Conservation (phyloP, 2,329 filamentous ascomycete genomes). For the Diaporthe nobilis region DNA sequence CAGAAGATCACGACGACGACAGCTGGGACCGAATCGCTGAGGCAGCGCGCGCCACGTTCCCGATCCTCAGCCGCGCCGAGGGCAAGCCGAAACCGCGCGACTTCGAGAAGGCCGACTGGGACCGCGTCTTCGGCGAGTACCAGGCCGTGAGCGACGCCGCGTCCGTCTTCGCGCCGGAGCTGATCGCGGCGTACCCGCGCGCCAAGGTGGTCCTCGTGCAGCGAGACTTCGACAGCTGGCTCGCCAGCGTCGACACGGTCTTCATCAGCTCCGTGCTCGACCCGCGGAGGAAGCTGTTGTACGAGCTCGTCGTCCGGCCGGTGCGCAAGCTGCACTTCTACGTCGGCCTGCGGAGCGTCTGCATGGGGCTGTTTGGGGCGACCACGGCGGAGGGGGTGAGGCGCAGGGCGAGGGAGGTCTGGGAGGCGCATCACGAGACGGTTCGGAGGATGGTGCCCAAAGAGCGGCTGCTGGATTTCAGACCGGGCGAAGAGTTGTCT, state of each 20-base stretch:
- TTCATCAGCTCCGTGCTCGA: conserved; percentile 44
- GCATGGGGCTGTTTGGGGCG: conserved; percentile 77
- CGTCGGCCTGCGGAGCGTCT: conserved; percentile 72
- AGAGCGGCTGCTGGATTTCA: conserved; percentile 42
- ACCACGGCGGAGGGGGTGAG: conserved; percentile 75
- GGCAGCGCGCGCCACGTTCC: conserved; percentile 4
- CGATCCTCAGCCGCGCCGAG: neutral
- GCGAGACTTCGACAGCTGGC: conserved; percentile 75
- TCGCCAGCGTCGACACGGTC: conserved; percentile 70
- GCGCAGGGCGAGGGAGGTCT: conserved; percentile 59
- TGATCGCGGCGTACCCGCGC: conserved; percentile 79
- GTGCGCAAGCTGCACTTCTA: conserved; percentile 16
- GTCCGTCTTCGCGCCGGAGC: conserved; percentile 71
- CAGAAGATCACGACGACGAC: neutral
- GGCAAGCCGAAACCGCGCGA: neutral
- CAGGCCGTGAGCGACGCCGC: conserved; percentile 44
- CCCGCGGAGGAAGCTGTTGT: conserved; percentile 9
- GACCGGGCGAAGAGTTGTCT: neutral
- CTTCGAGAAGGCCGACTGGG: conserved; percentile 73
- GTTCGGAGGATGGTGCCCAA: conserved; percentile 52
- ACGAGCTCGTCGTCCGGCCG: neutral
- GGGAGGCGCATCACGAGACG: conserved; percentile 49
- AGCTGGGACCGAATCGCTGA: conserved; percentile 17
- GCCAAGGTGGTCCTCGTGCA: conserved; percentile 79
- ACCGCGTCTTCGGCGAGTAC: conserved; percentile 50